Evolutionary conservation across 2,329 filamentous ascomycete species (phyloP).

Genomic region (Ophiostoma quercus): DNA sequence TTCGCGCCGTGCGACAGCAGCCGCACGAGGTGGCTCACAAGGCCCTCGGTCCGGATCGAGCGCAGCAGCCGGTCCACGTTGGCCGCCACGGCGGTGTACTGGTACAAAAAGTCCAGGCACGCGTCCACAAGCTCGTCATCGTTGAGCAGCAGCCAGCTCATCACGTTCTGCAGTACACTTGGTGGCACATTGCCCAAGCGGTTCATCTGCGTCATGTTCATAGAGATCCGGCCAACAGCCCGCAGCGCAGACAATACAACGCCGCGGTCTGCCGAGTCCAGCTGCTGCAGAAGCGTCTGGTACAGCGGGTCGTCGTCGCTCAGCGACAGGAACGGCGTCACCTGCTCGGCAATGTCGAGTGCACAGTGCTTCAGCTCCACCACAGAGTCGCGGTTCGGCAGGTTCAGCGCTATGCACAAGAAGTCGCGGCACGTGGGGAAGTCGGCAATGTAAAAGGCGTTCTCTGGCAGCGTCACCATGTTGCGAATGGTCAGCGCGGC

Average conservation of each 20-base stretch:
- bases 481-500: conserved; percentile 85
- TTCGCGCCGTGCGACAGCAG: conserved; percentile 71
- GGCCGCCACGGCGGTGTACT: conserved; percentile 79
- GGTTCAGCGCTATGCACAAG: conserved; percentile 72
- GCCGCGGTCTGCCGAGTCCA: conserved; percentile 70
- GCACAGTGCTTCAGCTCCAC: conserved; percentile 86
- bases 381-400: conserved; percentile 66
- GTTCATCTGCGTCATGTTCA: conserved; percentile 77
- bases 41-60: conserved; percentile 55
- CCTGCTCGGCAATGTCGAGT: conserved; percentile 84
- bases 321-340: conserved; percentile 75
- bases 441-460: conserved; percentile 73
- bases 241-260: conserved; percentile 74
- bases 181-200: conserved; percentile 66
- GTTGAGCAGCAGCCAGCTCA: conserved; percentile 70
- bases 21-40: conserved; percentile 73
- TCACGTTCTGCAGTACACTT: conserved; percentile 60
- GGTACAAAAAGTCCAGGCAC: conserved; percentile 89
- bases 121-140: conserved; percentile 88
- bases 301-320: conserved; percentile 73
- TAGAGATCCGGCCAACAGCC: conserved; percentile 79
- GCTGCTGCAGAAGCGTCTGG: conserved; percentile 60
- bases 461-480: conserved; percentile 90
- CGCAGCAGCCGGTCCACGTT: conserved; percentile 73
- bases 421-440: conserved; percentile 73